A percentile compares a stretch with the other conserved stretches of the same genome.
phyloP scores from a whole-genome alignment of 2,329 filamentous ascomycete genomes.

The Xylaria sp. region DNA sequence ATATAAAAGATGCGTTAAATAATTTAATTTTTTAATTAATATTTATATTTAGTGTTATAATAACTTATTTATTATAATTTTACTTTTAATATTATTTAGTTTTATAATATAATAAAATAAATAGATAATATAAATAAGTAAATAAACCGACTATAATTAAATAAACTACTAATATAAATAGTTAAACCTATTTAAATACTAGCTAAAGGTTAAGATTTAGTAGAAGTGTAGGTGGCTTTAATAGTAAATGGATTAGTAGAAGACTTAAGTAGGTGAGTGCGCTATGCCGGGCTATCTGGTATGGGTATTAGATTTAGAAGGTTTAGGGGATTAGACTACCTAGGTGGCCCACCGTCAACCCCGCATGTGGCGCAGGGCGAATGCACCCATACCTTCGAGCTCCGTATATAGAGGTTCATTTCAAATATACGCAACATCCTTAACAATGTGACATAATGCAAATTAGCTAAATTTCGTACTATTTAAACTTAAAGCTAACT shows the following conservation, averaged over 20 bases:
- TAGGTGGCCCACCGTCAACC: not conserved
- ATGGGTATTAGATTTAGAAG: not conserved
- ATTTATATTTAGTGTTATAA: no score
- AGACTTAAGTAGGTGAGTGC: not conserved
- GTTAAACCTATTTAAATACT: not conserved
- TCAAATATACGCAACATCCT: no score
- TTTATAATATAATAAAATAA: no score
- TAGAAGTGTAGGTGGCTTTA: not conserved
- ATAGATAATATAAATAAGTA: not conserved
- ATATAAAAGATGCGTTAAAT: no score
- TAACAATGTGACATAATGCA: no score
- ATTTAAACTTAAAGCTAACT: no score
- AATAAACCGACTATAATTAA: not conserved
- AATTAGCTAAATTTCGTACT: no score
- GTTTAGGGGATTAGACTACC: not conserved
- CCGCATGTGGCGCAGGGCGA: not conserved
- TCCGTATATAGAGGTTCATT: no score
- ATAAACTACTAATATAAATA: not conserved
- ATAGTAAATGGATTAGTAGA: not conserved
- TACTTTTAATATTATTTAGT: no score
- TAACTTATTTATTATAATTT: no score
- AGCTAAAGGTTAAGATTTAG: not conserved
- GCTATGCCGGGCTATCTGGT: not conserved
- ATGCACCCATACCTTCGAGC: not conserved
- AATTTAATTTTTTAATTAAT: no score